phyloP scores from a whole-genome alignment of 1,139 yeast genomes.

The Saccharomyces hybrid region DNA sequence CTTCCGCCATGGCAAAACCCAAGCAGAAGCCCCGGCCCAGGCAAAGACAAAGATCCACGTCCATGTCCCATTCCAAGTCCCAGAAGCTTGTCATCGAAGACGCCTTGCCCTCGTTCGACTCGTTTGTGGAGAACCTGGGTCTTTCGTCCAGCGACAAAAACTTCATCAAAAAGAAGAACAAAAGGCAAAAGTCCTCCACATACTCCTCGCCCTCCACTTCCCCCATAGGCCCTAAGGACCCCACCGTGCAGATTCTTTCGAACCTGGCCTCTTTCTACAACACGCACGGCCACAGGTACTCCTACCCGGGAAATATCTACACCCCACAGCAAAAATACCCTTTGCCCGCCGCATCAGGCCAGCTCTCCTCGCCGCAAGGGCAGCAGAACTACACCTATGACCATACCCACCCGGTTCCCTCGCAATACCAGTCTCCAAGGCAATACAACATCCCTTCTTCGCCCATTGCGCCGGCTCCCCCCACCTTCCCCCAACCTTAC shows the following conservation, averaged over 20 bases:
- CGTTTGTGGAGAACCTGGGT: constrained; percentile 5
- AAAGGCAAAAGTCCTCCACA: constrained; percentile 2
- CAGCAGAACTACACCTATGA: neutral
- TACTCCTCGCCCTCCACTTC: constrained; percentile 4
- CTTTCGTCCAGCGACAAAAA: neutral
- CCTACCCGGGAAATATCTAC: constrained; percentile 17
- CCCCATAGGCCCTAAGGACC: constrained; percentile 7
- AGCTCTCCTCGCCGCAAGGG: neutral
- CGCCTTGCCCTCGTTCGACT: constrained; percentile 8
- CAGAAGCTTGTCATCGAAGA: neutral
- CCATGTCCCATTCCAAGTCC: neutral
- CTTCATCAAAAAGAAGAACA: neutral
- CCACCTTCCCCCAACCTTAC: neutral
- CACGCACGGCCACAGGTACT: constrained; percentile 22
- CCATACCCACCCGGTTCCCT: neutral
- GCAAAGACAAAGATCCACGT: neutral
- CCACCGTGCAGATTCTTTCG: constrained; percentile 20
- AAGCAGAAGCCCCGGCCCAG: neutral
- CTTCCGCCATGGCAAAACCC: neutral
- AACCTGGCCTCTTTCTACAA: constrained; percentile 23
- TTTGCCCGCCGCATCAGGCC: constrained; percentile 38
- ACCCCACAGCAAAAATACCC: constrained; percentile 13
- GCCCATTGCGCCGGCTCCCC: neutral
- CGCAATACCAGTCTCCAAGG: neutral
- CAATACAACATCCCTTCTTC: neutral